Evolutionary conservation across 23 red algal species (phyloP), one percentile per base, ranked within the genome.

Genomic region (Gracilaria domingensis): DNA sequence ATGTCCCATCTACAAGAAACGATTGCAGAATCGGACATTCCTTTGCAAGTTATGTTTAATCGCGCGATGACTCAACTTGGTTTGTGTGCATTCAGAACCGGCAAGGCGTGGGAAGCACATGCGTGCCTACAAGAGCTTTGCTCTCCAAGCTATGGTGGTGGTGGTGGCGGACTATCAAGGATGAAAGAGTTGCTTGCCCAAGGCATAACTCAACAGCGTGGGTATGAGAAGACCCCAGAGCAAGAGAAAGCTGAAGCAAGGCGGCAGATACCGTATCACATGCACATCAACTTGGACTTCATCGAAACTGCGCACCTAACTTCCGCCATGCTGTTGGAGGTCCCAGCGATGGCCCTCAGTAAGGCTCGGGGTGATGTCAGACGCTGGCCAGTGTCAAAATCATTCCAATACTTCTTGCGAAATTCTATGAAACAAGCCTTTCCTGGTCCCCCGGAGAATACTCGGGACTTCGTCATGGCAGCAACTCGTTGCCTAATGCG

Each of bases 1-100:
- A 95, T 99, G 97, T 95, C 86, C 26, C 97, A 99, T 87, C 80
- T 99, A 20, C 97, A 99, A 88, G 97, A 99, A 69, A 96, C 87
- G 42, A 94, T 99, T 80, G 42, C 49, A 17, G 80, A 88, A 12
- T 62, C 84, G 56, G 97, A 99, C 49, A 66, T 96, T 34, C 83
- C 90, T 24, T 53, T 99, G 23, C 94, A 96, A 44, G 91, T 99
- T 24, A 84, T 96, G 80, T 99, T 96, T 86, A 99, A 99, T 58
- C 90, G 97, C n/a, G 78, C 97, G 17, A 95, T 99, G 97, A 90
- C 97, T 28, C 97, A 99, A 89, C 89, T 99, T 48, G 97, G 97
- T 39, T 88, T 99, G 83, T 96, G 94, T 77, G 97, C 97, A 24
- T 99, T 99, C 74, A 94, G 97, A 47, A 77, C 82, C 0, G 97